Evolutionary conservation across 805 yeast species (phyloP).

Genomic region (Scheffersomyces spartinae): DNA sequence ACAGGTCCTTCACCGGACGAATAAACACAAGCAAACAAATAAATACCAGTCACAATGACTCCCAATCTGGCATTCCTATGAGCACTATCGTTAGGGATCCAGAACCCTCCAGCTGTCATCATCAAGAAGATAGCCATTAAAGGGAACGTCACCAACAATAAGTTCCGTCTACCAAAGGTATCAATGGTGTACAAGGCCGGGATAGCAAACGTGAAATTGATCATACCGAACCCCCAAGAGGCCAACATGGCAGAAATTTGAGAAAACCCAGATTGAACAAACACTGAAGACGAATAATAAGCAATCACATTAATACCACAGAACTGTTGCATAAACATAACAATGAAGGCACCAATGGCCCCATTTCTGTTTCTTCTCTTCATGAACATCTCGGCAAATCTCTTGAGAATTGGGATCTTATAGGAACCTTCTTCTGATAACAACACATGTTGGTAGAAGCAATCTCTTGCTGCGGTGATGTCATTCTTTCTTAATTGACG

Average conservation of each 20-base stretch:
- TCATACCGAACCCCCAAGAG: conserved; percentile 78
- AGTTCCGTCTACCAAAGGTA: conserved; percentile 58
- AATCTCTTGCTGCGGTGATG: conserved; percentile 54
- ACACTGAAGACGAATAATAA: conserved; percentile 71
- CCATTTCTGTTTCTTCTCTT: conserved; percentile 79
- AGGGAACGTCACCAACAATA: conserved; percentile 50
- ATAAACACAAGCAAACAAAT: conserved; percentile 60
- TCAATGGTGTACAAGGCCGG: conserved; percentile 80
- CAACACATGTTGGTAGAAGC: conserved; percentile 45
- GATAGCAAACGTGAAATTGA: conserved; percentile 69
- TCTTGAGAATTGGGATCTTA: conserved; percentile 31
- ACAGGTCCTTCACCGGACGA: conserved; percentile 86
- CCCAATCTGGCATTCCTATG: conserved; percentile 45
- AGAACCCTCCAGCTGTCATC: conserved; percentile 61
- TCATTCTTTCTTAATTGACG: conserved; percentile 31
- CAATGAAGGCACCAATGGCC: conserved; percentile 66
- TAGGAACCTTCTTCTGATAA: conserved; percentile 51
- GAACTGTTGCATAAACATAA: conserved; percentile 85
- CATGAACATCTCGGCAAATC: conserved; percentile 48
- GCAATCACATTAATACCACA: conserved; percentile 88
- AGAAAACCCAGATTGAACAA: conserved; percentile 53
- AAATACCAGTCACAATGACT: conserved; percentile 61
- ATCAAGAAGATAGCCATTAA: conserved; percentile 49
- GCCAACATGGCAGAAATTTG: conserved; percentile 59
- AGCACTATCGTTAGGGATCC: conserved; percentile 37